These are phyloP conservation scores for Diaporthe vaccinii DNA, from an alignment of 2,329 filamentous ascomycete genomes.

Conservation along the genomic window DNA sequence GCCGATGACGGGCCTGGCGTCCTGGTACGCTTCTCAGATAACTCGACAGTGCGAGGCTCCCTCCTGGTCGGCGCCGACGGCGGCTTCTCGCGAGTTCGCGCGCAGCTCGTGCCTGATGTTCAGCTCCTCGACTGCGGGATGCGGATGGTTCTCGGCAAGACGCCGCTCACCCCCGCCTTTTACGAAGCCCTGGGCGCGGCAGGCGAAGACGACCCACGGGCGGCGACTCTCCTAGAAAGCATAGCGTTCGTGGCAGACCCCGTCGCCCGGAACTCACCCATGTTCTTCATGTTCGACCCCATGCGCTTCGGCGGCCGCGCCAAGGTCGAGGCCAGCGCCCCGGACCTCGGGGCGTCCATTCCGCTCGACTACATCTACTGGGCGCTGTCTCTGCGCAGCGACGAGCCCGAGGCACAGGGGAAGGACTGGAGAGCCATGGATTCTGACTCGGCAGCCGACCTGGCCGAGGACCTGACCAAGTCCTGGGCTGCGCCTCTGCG, in stretches of 20 bases:
- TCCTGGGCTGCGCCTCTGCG: background rate
- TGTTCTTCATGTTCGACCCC: constrained; percentile 18
- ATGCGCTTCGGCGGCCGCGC: constrained; percentile 13
- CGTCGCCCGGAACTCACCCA: background rate
- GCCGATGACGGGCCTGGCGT: background rate
- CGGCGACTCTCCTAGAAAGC: background rate
- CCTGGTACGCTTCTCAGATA: constrained; percentile 10
- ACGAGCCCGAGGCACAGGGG: background rate
- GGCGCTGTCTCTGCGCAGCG: constrained; percentile 3
- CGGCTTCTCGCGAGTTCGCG: background rate
- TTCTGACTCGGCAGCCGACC: background rate
- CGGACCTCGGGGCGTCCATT: background rate
- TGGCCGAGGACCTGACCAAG: constrained; percentile 17
- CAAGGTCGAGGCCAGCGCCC: background rate
- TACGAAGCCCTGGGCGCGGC: background rate
- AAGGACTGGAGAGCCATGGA: background rate
- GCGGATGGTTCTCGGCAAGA: constrained; percentile 20
- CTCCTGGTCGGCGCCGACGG: constrained; percentile 11
- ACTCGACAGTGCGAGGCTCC: background rate
- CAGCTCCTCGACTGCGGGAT: constrained; percentile 4
- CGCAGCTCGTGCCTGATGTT: background rate
- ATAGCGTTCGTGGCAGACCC: background rate
- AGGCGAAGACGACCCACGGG: background rate
- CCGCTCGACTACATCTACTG: constrained; percentile 6
- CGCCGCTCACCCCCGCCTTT: background rate